Percentiles rank a stretch among this genome's conserved stretches.
Conservation (phyloP, 225 moss, liverwort and hornwort genomes). For the Physcomitrellopsis africana region DNA sequence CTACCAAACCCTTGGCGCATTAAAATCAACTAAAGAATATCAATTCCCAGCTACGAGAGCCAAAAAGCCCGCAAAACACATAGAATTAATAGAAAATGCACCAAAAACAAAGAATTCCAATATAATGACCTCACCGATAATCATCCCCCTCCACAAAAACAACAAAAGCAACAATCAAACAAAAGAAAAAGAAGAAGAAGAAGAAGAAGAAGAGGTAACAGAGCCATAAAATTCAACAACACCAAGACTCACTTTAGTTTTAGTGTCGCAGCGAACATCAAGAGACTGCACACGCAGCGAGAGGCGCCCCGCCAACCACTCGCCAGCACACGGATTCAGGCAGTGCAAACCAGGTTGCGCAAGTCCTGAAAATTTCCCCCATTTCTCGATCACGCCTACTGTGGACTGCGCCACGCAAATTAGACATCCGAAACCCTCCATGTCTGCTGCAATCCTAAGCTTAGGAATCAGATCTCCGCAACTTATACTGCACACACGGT, state of each 20-base stretch:
- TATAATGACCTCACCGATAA: too few species aligned
- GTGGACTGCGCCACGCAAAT: slow-evolving; percentile 70
- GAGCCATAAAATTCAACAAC: not conserved
- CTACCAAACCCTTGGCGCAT: too few species aligned
- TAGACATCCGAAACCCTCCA: slow-evolving; percentile 49
- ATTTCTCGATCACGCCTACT: slow-evolving; percentile 85
- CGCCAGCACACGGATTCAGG: slow-evolving; percentile 77
- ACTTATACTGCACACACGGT: not conserved
- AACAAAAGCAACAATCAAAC: too few species aligned
- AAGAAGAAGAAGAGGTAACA: not conserved
- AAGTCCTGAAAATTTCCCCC: slow-evolving; percentile 86
- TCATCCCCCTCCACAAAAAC: too few species aligned
- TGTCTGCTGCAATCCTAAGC: slow-evolving; percentile 22
- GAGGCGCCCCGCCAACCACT: slow-evolving; percentile 78
- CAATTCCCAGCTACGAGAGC: too few species aligned
- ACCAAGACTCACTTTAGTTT: slow-evolving; percentile 68
- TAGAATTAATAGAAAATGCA: too few species aligned
- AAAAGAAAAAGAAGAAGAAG: too few species aligned
- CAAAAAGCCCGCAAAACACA: too few species aligned
- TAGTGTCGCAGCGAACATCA: slow-evolving; percentile 95
- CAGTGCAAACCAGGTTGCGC: slow-evolving; percentile 84
- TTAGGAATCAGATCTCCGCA: not conserved
- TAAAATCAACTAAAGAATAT: too few species aligned
- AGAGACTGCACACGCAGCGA: slow-evolving; percentile 90
- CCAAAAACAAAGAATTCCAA: too few species aligned